phyloP scores from a whole-genome alignment of 805 yeast species.

The Suhomyces canberraensis region DNA sequence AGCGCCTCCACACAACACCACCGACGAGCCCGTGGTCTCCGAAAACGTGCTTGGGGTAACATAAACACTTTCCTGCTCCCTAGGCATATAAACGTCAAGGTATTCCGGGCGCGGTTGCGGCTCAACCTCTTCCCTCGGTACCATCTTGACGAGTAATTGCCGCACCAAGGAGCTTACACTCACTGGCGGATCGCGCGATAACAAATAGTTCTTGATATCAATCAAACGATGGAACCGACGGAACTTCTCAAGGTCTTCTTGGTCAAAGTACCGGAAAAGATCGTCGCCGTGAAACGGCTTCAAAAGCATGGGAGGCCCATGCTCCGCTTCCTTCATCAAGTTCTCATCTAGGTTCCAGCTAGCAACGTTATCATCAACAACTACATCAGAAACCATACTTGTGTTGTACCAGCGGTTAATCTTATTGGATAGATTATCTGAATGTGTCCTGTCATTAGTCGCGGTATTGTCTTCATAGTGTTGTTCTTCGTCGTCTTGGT shows the following conservation, averaged over 20 bases:
- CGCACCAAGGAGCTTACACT: conserved; percentile 1
- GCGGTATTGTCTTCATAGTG: not conserved
- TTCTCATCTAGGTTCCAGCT: conserved; percentile 36
- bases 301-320: conserved; percentile 6
- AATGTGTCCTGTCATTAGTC: not conserved
- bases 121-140: too few relatives aligned
- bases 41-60: conserved; percentile 9
- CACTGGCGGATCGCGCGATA: not conserved
- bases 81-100: not conserved
- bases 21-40: conserved; percentile 14
- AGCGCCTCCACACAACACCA: conserved; percentile 19
- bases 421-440: conserved; percentile 9
- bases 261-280: conserved; percentile 20
- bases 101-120: conserved; percentile 1
- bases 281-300: conserved; percentile 31
- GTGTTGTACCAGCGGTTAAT: conserved; percentile 13
- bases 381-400: conserved; percentile 8
- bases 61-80: not conserved
- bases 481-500: not conserved
- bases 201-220: conserved; percentile 11
- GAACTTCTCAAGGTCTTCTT: conserved; percentile 23
- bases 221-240: conserved; percentile 18
- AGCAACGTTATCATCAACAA: conserved; percentile 32
- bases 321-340: conserved; percentile 7
- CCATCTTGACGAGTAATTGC: conserved; percentile 1